phyloP scores from a whole-genome alignment of 1,284 basidiomycete species.

The Leccinum variabile region DNA sequence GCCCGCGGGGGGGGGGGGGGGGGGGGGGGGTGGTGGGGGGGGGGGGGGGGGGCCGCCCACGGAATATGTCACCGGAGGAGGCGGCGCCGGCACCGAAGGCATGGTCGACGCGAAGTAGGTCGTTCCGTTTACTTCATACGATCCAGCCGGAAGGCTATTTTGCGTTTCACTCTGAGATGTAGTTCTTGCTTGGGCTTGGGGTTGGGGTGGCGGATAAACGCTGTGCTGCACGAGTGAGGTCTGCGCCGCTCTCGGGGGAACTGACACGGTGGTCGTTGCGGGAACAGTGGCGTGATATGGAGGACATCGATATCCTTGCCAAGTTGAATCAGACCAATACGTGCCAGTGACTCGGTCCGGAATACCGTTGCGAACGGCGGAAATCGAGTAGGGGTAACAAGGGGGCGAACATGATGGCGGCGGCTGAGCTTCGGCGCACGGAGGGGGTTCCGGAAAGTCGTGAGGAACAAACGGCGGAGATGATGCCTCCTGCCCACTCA shows the following conservation, averaged over 20 bases:
- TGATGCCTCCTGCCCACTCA: conserved; percentile 20
- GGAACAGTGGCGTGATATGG: conserved; percentile 33
- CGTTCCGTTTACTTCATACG: conserved; percentile 36
- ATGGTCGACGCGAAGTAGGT: conserved; percentile 33
- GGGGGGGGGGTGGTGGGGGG: no score
- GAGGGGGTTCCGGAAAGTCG: conserved; percentile 25
- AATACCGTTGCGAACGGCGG: background rate
- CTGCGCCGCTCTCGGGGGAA: background rate
- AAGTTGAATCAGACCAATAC: conserved; percentile 20
- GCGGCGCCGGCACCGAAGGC: conserved; percentile 3
- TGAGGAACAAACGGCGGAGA: conserved; percentile 12
- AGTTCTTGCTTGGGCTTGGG: background rate
- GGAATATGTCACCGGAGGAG: conserved; percentile 8
- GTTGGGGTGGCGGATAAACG: background rate
- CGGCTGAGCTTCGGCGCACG: conserved; percentile 38
- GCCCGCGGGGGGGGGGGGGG: no score
- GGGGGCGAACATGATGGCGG: conserved; percentile 32
- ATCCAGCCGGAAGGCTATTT: conserved; percentile 15
- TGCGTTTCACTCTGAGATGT: background rate
- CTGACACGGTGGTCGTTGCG: conserved; percentile 3
- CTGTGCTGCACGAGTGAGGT: conserved; percentile 6
- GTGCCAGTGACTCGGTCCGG: conserved; percentile 7
- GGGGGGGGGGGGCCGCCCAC: no score
- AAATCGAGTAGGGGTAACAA: background rate
- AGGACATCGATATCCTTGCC: conserved; percentile 28